Base-by-base conservation (phyloP, 192 early-diverging fungal genomes). In the Helicostylum pulchrum region DNA sequence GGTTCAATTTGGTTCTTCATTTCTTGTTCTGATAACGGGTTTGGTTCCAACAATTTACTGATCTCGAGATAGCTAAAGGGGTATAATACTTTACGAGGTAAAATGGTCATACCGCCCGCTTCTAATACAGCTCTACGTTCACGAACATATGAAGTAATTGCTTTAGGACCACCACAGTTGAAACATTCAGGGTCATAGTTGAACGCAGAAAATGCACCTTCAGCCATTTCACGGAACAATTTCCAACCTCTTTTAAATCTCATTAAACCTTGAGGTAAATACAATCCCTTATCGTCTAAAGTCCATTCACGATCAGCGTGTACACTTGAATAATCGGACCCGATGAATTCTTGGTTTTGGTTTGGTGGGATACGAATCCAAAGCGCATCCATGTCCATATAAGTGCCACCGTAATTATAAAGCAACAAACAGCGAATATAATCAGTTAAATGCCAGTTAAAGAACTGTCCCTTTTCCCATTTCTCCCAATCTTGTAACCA, bases 321-420 rank as follows among this genome's bases (percentile, higher is more conserved):
- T 4, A 74, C 57, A 31, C 73, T 80, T 0, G 83, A 80, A 21
- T 71, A 68, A 60, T 85, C 83, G 0, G 83, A 74, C 17, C 83
- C 83, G 70, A 85, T 83, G 45, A 82, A 85, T 67, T 85, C 79
- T 6, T 78, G 70, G 5, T 74, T 69, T 4, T 65, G 60, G 42
- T 83, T 77, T 0, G 79, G 78, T 12, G 83, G 83, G 0, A 72
- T 57, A n/a, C 81, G 77, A 6, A 81, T 67, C 83, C 80, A 85
- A 14, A 85, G 70, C 31, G 81, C 79, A 47, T 85, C 83, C 79
- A 85, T 85, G 57, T 85, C 83, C 83, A 85, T 85, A 70, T 83
- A 85, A 9, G 78, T 80, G 10, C 83, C 83, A 53, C 83, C 83
- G 46, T 85, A 85, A 31, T 82, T 82, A 69, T 85, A 82, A 2